Base-by-base conservation (phyloP, 306 rosid species). In the Spatholobus suberectus region DNA sequence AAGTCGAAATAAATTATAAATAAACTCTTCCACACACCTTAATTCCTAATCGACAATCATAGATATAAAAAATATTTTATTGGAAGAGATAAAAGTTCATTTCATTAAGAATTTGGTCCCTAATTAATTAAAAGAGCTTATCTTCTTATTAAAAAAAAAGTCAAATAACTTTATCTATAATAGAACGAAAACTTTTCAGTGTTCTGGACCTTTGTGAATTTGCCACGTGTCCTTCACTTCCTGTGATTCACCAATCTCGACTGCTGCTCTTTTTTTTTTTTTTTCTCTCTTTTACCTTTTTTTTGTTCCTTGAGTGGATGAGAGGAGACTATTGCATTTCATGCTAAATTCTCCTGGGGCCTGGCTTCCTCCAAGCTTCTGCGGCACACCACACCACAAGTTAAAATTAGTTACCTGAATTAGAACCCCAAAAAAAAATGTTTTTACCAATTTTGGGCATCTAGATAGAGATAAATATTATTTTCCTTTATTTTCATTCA, bases 121-220 rank as follows among this genome's bases (percentile, higher is more conserved):
- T 1, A 24, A 11, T 2, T 18, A 17, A n/a, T 29, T 29, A 29
- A 29, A 29, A 29, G 32, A 29, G 32, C 32, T 29, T 29, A 29
- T 3, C 32, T 37, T 37, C 41, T 37, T 37, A 37, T 37, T 37
- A 24, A 58, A 27, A 40, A 47, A 75, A 84, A 86, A 89, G 92
- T 85, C 89, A 87, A 82, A 80, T 13, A 75, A 73, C 84, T 73
- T 76, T 86, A 74, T 44, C 72, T 71, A 35, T 57, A 21, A 80
- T 74, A 32, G 15, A 37, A 70, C 6, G 20, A 29, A 27, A 57
- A 55, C 78, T 67, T 79, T 81, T 55, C 46, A 35, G 70, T 69
- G 74, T 51, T 75, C 63, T 18, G 12, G 46, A 75, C 85, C 90
- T 75, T 43, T 80, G 4, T 7, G 52, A 13, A 32, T 62, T 74